Base-by-base conservation (phyloP, 2,329 filamentous ascomycete species). In the Ophiostoma ips region DNA sequence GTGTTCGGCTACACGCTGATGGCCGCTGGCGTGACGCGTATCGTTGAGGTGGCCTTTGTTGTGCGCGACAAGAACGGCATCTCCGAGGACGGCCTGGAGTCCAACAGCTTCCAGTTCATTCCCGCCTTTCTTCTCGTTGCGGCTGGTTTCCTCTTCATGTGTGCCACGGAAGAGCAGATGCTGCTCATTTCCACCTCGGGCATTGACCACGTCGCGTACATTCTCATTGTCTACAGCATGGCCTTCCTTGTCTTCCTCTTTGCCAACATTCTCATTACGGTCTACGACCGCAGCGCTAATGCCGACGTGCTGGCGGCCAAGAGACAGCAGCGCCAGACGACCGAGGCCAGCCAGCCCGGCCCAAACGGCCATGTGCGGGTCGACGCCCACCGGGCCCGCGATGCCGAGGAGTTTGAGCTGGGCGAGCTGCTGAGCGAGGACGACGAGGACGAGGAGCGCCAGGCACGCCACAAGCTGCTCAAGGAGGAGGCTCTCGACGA, bases 121-220 rank as follows among this genome's bases (percentile, higher is more conserved):
- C 71, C 73, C 1, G 66, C 71, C n/a, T 76, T 71, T 52, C 75
- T 96, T 37, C 76, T 98, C 28, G 94, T 86, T 60, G 88, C 89
- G 6, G 84, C 89, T 3, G 92, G 92, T 1, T 95, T 96, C 68
- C 74, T 98, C 37, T 98, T 98, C 69, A 94, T 96, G 88, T 85
- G 87, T 31, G 90, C 92, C 15, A 96, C 88, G 1, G 92, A 96
- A 64, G 89, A 98, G 68, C 92, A 96, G 66, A 95, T 96, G 86
- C 61, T 72, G 19, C 71, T 95, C 2, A 71, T 96, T 5, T 74
- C 78, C 37, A 71, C 77, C 36, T 83, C 85, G 0, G 75, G 81
- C 52, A 81, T 96, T 59, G 88, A 88, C 24, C 87, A 94, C 61
- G 86, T 96, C 38, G 83, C 89, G 5, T 98, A 96, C 64, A 79